Base-by-base conservation (phyloP, 1,284 basidiomycete genomes). In the Sphagnurus paluster region DNA sequence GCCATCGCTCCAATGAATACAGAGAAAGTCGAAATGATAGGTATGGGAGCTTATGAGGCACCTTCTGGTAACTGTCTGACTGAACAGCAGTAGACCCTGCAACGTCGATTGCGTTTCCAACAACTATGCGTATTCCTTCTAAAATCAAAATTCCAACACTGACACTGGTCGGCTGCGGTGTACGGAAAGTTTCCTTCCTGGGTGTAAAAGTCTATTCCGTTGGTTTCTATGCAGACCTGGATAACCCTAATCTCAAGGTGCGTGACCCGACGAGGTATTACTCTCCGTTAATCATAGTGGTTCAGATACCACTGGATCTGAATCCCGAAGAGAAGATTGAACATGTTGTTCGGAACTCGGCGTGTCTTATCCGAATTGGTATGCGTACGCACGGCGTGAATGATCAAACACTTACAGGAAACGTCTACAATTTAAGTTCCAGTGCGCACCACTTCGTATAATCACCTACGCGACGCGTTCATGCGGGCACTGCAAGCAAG, bases 381-480 rank as follows among this genome's bases (percentile, higher is more conserved):
- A 50, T 47, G 71, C 66, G 5, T 29, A 47, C 29, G 5, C 24
- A 5, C 24, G 10, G 43, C 24, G 39, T 42, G 25, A 14, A n/a
- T n/a, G n/a, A n/a, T n/a, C n/a, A 24, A n/a, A 34, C 38, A 13
- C 28, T 28, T 39, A 33, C 34, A 29, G 19, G 44, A 38, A 42
- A 34, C 42, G 5, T 29, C 7, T 37, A 30, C 14, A 33, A 17
- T 45, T 34, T 7, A 42, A 92, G 91, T 93, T 11, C 91, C 92
- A 1, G 88, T 87, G 1, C 80, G 92, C 11, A 76, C 76, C 24
- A 95, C 92, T 0, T 87, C 85, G 5, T 91, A 86, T 60, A 76
- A 79, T 14, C 93, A 95, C 59, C 71, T 95, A 14, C 79, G 93
- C 17, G 92, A 95, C 59, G 93, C 87, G 1, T 93, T 94, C 58